phyloP scores from a whole-genome alignment of 164 flowering plant species.

The Chimonanthus salicifolius region DNA sequence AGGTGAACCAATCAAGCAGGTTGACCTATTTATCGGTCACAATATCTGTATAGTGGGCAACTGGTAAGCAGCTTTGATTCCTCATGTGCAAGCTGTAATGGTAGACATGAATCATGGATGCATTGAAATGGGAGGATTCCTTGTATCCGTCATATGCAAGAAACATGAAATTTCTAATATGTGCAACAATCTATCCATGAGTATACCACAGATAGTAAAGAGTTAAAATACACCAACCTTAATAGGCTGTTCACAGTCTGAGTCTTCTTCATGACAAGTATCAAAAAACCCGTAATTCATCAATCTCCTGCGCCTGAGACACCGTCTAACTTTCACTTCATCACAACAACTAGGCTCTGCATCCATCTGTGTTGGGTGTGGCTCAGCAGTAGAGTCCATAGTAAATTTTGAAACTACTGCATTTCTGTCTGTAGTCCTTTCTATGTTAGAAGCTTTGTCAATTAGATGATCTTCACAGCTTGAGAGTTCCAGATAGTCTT shows the following conservation, averaged over 20 bases:
- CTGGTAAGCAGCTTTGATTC: neutral
- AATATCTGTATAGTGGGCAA: neutral
- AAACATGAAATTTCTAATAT: neutral
- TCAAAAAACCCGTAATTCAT: conserved; percentile 21
- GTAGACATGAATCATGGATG: neutral
- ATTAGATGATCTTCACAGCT: conserved; percentile 2
- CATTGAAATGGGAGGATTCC: neutral
- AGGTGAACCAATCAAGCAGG: neutral
- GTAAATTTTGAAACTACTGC: conserved; percentile 7
- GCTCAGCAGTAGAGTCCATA: conserved; percentile 15
- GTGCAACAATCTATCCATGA: neutral
- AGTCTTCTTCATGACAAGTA: conserved; percentile 23
- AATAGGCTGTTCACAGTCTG: conserved; percentile 13
- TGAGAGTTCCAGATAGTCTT: conserved; percentile 7
- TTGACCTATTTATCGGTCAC: neutral
- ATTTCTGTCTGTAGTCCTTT: conserved; percentile 5
- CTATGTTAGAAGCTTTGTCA: neutral
- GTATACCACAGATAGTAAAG: neutral
- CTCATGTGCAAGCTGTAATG: neutral
- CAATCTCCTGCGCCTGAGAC: conserved; percentile 20
- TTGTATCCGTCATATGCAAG: neutral
- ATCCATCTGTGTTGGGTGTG: conserved; percentile 11
- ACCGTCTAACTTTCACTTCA: conserved; percentile 20
- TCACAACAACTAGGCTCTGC: conserved; percentile 9
- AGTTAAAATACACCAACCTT: conserved; percentile 15